Evolutionary conservation across 2,329 filamentous ascomycete genomes (phyloP).

Genomic region (Colletotrichum horii): DNA sequence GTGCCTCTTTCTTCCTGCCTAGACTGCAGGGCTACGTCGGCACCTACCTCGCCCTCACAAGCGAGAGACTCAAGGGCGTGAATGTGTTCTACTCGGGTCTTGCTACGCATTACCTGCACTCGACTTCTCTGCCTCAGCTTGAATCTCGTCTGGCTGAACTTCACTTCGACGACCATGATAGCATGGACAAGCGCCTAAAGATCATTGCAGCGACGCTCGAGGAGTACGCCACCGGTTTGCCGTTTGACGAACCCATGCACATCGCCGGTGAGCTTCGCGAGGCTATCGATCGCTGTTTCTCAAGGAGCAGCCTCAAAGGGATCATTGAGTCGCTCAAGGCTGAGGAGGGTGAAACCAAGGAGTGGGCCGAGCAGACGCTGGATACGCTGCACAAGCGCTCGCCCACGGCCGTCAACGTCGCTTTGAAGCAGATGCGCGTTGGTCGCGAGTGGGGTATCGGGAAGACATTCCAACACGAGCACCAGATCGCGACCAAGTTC

Average conservation of each 20-base stretch:
- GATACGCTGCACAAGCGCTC: conserved; percentile 78
- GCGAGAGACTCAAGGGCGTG: conserved; percentile 79
- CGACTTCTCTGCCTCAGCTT: conserved; percentile 79
- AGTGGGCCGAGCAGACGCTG: conserved; percentile 82
- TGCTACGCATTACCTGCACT: conserved; percentile 96
- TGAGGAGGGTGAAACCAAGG: conserved; percentile 55
- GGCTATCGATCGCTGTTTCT: conserved; percentile 86
- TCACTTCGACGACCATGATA: conserved; percentile 80
- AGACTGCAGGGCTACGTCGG: conserved; percentile 86
- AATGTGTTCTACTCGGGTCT: conserved; percentile 91
- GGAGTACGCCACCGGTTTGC: conserved; percentile 87
- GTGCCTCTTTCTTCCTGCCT: conserved; percentile 93
- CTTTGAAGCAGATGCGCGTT: conserved; percentile 81
- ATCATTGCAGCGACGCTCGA: conserved; percentile 88
- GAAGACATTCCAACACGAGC: conserved; percentile 85
- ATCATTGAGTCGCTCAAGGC: conserved; percentile 73
- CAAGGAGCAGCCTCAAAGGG: conserved; percentile 67
- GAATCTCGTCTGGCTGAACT: conserved; percentile 89
- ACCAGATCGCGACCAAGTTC: conserved; percentile 83
- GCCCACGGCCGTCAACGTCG: conserved; percentile 85
- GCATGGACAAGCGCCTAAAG: conserved; percentile 64
- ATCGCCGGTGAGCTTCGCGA: conserved; percentile 74
- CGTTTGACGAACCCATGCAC: conserved; percentile 71
- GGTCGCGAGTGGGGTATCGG: conserved; percentile 79
- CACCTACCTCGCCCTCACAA: conserved; percentile 92